A percentile compares a stretch with the other conserved stretches of the same genome.
Evolutionary conservation across 1,139 yeast species (phyloP).

Genomic region (Sugiyamaella pinicola): DNA sequence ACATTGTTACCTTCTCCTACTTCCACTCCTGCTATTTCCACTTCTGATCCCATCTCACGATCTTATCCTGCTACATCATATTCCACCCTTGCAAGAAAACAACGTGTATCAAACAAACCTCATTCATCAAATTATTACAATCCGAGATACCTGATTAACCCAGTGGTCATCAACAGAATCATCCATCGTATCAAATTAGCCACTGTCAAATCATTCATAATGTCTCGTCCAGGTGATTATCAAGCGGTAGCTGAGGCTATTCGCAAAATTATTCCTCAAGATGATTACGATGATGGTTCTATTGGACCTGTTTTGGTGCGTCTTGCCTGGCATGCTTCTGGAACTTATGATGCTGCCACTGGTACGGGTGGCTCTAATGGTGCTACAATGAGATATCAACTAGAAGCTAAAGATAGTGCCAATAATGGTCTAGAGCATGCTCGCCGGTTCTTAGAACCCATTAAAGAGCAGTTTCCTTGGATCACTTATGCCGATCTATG

Average conservation of each 20-base stretch:
- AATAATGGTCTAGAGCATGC: conserved; percentile 64
- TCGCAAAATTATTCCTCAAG: conserved; percentile 69
- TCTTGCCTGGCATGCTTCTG: conserved; percentile 72
- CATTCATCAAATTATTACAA: conserved; percentile 14
- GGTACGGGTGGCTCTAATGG: conserved; percentile 72
- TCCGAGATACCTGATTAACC: conserved; percentile 7
- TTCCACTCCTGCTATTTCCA: not conserved
- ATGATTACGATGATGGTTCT: conserved; percentile 71
- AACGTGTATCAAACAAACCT: not conserved
- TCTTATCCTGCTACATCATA: not conserved
- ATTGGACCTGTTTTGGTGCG: conserved; percentile 65
- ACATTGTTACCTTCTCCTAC: not conserved
- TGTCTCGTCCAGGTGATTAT: conserved; percentile 48
- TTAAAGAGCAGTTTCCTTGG: conserved; percentile 59
- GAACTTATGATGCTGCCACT: conserved; percentile 58
- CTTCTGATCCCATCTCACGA: not conserved
- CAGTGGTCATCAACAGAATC: conserved; percentile 10
- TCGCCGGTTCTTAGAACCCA: conserved; percentile 56
- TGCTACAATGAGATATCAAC: conserved; percentile 59
- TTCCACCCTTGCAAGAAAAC: not conserved
- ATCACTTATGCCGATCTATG: conserved; percentile 66
- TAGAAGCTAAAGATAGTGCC: conserved; percentile 54
- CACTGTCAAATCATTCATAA: conserved; percentile 9
- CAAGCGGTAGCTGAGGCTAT: conserved; percentile 80
- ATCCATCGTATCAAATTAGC: conserved; percentile 8